phyloP scores from a whole-genome alignment of 306 rosid genomes.

The Cucurbita moschata region DNA sequence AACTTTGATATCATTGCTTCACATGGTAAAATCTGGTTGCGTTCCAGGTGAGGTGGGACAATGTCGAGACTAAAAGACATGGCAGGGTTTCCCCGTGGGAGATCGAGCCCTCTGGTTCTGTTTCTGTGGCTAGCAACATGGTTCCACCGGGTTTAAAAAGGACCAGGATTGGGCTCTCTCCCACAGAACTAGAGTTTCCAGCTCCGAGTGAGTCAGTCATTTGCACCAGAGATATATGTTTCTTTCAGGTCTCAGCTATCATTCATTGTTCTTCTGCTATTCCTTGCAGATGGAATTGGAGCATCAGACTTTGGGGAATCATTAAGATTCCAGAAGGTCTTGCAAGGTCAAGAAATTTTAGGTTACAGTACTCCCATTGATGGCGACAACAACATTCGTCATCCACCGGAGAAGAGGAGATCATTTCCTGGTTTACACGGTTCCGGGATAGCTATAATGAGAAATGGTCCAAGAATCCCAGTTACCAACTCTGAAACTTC shows the following conservation, averaged over 20 bases:
- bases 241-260: background rate
- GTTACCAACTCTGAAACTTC: constrained; percentile 32
- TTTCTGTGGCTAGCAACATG: constrained; percentile 39
- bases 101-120: constrained; percentile 72
- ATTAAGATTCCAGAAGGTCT: constrained; percentile 94
- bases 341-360: constrained; percentile 99
- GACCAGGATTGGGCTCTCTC: constrained; percentile 50
- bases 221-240: background rate
- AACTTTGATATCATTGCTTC: background rate
- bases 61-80: constrained; percentile 46
- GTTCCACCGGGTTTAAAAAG: constrained; percentile 70
- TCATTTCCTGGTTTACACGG: constrained; percentile 40
- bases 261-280: constrained; percentile 6
- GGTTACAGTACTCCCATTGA: constrained; percentile 50
- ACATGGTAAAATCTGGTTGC: background rate
- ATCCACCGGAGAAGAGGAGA: constrained; percentile 49
- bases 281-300: constrained; percentile 63
- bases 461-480: constrained; percentile 40
- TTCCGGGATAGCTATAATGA: constrained; percentile 38
- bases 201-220: constrained; percentile 42
- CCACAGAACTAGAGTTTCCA: constrained; percentile 50
- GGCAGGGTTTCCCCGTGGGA: constrained; percentile 99
- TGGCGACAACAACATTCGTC: constrained; percentile 30
- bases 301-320: constrained; percentile 90
- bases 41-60: constrained; percentile 93